Evolutionary conservation across 306 rosid species (phyloP), one percentile per base, ranked within the genome.

Genomic region (Boehmeria nivea): DNA sequence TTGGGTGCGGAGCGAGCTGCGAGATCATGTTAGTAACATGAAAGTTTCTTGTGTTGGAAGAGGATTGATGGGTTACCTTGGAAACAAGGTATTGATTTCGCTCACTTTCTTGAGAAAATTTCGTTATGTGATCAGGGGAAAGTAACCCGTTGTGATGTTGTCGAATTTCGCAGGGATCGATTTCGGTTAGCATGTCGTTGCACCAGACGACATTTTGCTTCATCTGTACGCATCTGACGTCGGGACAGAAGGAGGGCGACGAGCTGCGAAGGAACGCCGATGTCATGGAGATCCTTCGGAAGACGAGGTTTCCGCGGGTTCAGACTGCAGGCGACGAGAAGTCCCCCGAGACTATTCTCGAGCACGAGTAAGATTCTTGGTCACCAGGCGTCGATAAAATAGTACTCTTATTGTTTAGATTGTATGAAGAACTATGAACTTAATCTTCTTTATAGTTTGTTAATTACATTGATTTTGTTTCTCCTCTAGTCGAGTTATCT

Each of bases 31-130:
- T 42, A 71, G 63, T 14, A 88, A 88, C 75, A 93, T 93, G 99
- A 93, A 93, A 74, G 83, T 88, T 15, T 93, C 99, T 5, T 88
- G 94, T 55, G 94, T 93, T 37, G 99, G 99, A 40, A 83, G 99
- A 77, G 99, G 99, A 64, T 74, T 93, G 77, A 93, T 88, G 99
- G 99, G 99, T 20, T 93, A 93, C 77, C 96, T 93, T 1, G 95
- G 99, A 70, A 93, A 93, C 66, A 93, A 93, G 99, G 99, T 93
- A 70, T 65, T 59, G 19, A 57, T 57, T 47, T 51, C n/a, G n/a
- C n/a, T 61, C 21, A 23, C 5, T 26, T 15, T 40, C 36, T 31
- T 31, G n/a, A n/a, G n/a, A n/a, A n/a, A n/a, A n/a, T n/a, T n/a
- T n/a, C n/a, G n/a, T n/a, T n/a, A n/a, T n/a, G n/a, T n/a, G n/a